A percentile compares a stretch with the other conserved stretches of the same genome.
phyloP scores from a whole-genome alignment of 2,329 filamentous ascomycete species.

The Pseudogymnoascus sp. region DNA sequence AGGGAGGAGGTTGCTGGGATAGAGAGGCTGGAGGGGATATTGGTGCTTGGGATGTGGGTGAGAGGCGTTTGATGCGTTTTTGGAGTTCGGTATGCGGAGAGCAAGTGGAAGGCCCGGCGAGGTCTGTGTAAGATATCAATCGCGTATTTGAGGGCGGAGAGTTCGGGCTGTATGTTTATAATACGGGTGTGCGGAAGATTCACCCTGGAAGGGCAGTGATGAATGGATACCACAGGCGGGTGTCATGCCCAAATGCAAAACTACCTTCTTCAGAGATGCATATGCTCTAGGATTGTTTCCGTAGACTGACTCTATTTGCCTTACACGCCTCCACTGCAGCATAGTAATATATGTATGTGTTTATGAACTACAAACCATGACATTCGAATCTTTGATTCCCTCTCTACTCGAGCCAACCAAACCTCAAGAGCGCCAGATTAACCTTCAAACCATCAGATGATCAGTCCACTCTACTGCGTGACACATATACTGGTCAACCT shows the following conservation, averaged over 20 bases:
- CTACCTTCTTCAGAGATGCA: neutral
- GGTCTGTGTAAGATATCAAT: neutral
- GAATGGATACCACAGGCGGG: neutral
- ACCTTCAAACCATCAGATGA: too few relatives aligned
- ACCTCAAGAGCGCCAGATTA: neutral
- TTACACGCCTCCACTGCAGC: neutral
- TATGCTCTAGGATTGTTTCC: neutral
- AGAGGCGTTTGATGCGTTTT: neutral
- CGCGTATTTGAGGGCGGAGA: neutral
- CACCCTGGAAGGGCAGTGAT: neutral
- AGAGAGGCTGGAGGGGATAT: neutral
- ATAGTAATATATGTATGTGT: neutral
- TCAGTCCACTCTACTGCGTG: too few relatives aligned
- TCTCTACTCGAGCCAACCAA: neutral
- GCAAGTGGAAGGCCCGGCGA: neutral
- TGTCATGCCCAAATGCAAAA: neutral
- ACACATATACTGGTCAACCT: too few relatives aligned
- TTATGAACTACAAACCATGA: neutral
- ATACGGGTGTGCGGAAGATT: neutral
- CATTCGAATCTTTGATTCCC: neutral
- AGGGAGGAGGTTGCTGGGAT: constrained; percentile 27
- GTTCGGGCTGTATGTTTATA: neutral
- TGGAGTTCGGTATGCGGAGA: neutral
- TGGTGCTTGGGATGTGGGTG: neutral
- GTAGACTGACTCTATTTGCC: neutral